These are phyloP conservation scores for Apiotrichum brassicae DNA, from an alignment of 1,284 basidiomycete species.

Conservation along the genomic window DNA sequence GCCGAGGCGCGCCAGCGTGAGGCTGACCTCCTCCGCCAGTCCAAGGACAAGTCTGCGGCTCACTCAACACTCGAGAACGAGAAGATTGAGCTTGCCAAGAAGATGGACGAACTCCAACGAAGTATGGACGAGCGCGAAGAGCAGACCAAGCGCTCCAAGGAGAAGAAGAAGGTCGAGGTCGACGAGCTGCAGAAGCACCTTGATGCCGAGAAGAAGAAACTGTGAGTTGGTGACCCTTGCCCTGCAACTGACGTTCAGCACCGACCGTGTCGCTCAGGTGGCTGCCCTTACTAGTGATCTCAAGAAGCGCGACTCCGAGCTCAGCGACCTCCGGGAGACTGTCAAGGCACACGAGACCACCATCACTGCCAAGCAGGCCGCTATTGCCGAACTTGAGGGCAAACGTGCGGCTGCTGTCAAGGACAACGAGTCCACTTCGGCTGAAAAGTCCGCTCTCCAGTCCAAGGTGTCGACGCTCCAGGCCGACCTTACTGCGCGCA, in stretches of 20 bases:
- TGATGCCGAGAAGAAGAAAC: constrained; percentile 58
- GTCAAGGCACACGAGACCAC: constrained; percentile 56
- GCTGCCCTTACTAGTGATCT: constrained; percentile 61
- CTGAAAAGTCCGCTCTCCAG: constrained; percentile 57
- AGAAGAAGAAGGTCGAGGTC: constrained; percentile 62
- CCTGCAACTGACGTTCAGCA: constrained; percentile 49
- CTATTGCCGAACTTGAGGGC: constrained; percentile 57
- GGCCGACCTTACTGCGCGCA: constrained; percentile 61
- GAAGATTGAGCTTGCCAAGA: constrained; percentile 56
- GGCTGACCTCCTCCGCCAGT: constrained; percentile 51
- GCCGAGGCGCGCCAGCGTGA: constrained; percentile 63
- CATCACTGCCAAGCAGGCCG: constrained; percentile 71
- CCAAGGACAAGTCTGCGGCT: constrained; percentile 28
- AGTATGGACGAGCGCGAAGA: constrained; percentile 70
- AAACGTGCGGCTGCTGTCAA: constrained; percentile 54
- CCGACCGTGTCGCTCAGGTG: constrained; percentile 56
- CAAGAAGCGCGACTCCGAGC: constrained; percentile 68
- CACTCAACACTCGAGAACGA: constrained; percentile 49
- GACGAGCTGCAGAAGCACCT: constrained; percentile 71
- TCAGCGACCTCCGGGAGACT: constrained; percentile 58
- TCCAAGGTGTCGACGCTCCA: constrained; percentile 63
- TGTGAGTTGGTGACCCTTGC: constrained; percentile 50
- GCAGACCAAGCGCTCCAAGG: constrained; percentile 66
- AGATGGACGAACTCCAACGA: constrained; percentile 66
- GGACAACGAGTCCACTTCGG: constrained; percentile 34